A percentile compares a stretch with the other conserved stretches of the same genome.
These are phyloP conservation scores for Barbarea vulgaris DNA, from an alignment of 345 rosid genomes.

Conservation along the genomic window DNA sequence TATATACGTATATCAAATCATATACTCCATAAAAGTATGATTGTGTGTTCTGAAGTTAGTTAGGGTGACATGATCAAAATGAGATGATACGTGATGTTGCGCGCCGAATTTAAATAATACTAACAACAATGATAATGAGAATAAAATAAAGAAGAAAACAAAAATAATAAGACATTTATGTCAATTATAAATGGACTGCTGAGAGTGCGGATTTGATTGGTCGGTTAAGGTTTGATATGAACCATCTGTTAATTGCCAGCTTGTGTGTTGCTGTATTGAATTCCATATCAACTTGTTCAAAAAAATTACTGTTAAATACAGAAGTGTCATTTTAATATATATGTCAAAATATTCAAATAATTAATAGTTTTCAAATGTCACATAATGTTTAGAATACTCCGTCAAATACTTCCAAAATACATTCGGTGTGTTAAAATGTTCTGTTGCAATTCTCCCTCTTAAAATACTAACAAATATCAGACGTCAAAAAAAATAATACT, in stretches of 20 bases:
- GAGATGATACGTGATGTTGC: slow-evolving; percentile 34
- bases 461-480: neutral
- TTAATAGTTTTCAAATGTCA: neutral
- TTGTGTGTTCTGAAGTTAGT: slow-evolving; percentile 25
- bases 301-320: neutral
- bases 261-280: slow-evolving; percentile 30
- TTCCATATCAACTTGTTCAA: slow-evolving; percentile 30
- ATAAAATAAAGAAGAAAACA: slow-evolving; percentile 23
- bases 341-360: neutral
- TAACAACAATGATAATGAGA: neutral
- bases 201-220: slow-evolving; percentile 34
- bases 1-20: neutral
- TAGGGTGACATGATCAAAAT: slow-evolving; percentile 38
- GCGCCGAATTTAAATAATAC: neutral
- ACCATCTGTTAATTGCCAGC: slow-evolving; percentile 42
- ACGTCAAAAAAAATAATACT: no score
- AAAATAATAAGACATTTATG: neutral
- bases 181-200: slow-evolving; percentile 3
- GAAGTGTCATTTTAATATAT: neutral
- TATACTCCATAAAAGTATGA: neutral
- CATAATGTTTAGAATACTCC: neutral
- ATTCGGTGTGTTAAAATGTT: slow-evolving; percentile 27
- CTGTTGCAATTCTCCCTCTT: neutral
- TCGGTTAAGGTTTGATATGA: slow-evolving; percentile 40
- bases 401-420: slow-evolving; percentile 15